Evolutionary conservation across 2,329 filamentous ascomycete species (phyloP).

Genomic region (Neonectria magnoliae): DNA sequence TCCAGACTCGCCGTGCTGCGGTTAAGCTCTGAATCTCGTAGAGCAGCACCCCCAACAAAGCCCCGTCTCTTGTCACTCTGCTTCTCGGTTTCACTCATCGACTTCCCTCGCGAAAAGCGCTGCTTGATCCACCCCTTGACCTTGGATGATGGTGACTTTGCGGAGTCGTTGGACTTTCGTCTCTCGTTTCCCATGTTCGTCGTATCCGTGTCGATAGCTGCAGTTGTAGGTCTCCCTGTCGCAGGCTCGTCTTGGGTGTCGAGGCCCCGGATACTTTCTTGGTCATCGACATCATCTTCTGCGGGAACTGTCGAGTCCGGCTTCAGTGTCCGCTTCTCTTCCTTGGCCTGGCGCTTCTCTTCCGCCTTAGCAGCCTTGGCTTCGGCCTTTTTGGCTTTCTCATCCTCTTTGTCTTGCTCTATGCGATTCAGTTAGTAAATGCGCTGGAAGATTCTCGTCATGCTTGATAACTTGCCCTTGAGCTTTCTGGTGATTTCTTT

Average conservation of each 20-base stretch:
- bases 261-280: conserved; percentile 25
- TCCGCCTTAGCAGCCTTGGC: conserved; percentile 59
- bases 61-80: conserved; percentile 49
- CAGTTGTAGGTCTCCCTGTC: conserved; percentile 9
- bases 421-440: conserved; percentile 43
- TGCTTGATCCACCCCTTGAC: conserved; percentile 67
- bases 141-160: conserved; percentile 50
- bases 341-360: conserved; percentile 60
- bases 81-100: conserved; percentile 51
- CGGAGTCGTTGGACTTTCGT: conserved; percentile 32
- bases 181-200: conserved; percentile 28
- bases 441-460: neutral
- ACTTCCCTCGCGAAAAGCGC: conserved; percentile 58
- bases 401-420: conserved; percentile 59
- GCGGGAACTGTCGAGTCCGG: conserved; percentile 30
- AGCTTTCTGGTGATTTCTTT: conserved; percentile 64
- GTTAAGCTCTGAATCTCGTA: conserved; percentile 55
- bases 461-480: conserved; percentile 61
- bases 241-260: conserved; percentile 17
- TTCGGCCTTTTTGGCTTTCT: conserved; percentile 46
- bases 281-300: conserved; percentile 25
- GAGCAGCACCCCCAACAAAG: conserved; percentile 63
- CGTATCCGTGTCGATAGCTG: conserved; percentile 29
- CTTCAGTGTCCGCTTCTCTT: conserved; percentile 62
- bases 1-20: conserved; percentile 57